Conservation (phyloP, 2,329 filamentous ascomycete genomes). For the Bipolaris victoriae region DNA sequence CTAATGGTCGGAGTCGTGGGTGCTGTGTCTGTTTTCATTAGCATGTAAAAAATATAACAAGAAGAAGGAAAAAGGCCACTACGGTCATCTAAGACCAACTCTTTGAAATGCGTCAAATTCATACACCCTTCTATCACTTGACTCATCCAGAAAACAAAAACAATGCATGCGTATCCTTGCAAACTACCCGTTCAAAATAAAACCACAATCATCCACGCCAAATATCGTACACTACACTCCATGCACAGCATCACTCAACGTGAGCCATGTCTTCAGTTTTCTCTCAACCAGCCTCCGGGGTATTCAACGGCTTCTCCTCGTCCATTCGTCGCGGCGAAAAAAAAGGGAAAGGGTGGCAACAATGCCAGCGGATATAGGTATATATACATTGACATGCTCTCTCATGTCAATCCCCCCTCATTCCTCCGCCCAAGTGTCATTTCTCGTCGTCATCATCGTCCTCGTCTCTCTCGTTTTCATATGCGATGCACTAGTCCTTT, state of each 20-base stretch:
- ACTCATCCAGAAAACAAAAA: not conserved
- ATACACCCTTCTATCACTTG: not conserved
- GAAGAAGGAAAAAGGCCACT: not conserved
- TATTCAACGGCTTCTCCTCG: not conserved
- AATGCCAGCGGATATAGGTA: not conserved
- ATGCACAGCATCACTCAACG: not conserved
- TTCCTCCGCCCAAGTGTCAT: not conserved
- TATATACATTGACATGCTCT: not conserved
- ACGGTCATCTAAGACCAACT: too few relatives aligned
- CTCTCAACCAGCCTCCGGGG: not conserved
- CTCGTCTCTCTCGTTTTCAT: not conserved
- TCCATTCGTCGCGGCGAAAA: not conserved
- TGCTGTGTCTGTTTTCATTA: conserved; percentile 20
- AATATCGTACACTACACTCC: conserved; percentile 2
- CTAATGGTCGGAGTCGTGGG: conserved; percentile 30
- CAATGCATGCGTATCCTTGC: not conserved
- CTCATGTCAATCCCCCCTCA: not conserved
- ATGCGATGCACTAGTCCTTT: not conserved
- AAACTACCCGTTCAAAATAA: not conserved
- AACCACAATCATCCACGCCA: not conserved
- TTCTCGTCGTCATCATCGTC: not conserved
- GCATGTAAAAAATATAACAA: not conserved
- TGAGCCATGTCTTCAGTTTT: not conserved
- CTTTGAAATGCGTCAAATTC: not conserved
- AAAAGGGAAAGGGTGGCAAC: not conserved